Evolutionary conservation across 768 basidiomycete species (phyloP).

Genomic region (Dentipellis sp.): DNA sequence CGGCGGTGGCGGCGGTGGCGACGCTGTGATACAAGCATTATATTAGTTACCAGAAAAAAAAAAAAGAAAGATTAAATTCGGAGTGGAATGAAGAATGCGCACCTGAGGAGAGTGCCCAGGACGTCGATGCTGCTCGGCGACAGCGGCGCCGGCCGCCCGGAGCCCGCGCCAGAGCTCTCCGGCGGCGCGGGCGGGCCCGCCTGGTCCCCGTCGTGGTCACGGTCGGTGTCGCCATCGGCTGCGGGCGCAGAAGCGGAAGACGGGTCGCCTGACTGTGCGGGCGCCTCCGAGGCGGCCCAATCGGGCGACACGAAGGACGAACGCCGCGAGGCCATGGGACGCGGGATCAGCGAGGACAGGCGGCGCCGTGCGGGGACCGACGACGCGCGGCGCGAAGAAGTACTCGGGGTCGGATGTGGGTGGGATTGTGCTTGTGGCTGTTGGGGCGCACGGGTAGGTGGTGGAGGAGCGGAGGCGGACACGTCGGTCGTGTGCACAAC

Average conservation of each 20-base stretch:
- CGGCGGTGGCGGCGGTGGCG: constrained; percentile 87
- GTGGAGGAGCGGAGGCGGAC: not conserved
- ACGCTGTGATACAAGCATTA: constrained; percentile 37
- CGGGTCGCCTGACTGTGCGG: too few species aligned
- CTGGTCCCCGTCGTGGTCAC: too few species aligned
- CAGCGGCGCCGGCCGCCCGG: constrained; percentile 22
- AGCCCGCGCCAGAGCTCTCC: too few species aligned
- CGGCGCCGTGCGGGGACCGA: constrained; percentile 5
- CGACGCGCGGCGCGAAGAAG: constrained; percentile 1
- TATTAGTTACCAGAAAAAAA: too few species aligned
- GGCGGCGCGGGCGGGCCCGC: too few species aligned
- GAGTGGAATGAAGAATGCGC: constrained; percentile 16
- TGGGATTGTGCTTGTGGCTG: too few species aligned
- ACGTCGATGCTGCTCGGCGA: constrained; percentile 77
- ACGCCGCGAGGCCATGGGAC: constrained; percentile 12
- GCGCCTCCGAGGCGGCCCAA: constrained; percentile 1
- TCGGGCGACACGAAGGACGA: constrained; percentile 12
- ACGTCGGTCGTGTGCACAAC: constrained; percentile 74
- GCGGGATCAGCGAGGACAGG: constrained; percentile 6
- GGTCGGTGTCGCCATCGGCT: too few species aligned
- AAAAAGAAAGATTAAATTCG: not conserved
- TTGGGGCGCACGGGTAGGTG: constrained; percentile 20
- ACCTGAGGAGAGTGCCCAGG: constrained; percentile 77
- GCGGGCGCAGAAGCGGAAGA: too few species aligned
- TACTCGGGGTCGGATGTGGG: constrained; percentile 7